A percentile compares a stretch with the other conserved stretches of the same genome.
phyloP scores from a whole-genome alignment of 23 red algal species.

The Cyanidiococcus yangmingshanensis region DNA sequence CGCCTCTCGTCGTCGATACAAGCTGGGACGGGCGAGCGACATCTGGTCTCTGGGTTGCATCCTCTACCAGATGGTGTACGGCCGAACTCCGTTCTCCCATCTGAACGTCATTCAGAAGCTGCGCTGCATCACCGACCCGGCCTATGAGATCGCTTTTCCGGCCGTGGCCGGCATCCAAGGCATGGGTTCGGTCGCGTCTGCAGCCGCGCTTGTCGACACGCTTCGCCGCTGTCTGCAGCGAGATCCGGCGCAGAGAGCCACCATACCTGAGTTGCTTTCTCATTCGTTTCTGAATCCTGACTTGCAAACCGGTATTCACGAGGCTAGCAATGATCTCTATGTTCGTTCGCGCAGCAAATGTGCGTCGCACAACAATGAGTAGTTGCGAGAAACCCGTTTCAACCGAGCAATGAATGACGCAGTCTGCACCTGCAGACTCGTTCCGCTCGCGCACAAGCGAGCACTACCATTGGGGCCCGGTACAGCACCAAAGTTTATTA shows the following conservation, averaged over 20 bases:
- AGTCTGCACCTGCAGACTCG: no score
- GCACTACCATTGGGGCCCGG: no score
- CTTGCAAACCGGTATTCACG: no score
- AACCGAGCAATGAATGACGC: no score
- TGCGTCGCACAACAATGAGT: no score
- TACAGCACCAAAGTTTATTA: neutral
- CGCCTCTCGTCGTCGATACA: conserved; percentile 24
- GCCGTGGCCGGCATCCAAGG: conserved; percentile 15
- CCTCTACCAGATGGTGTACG: conserved; percentile 90
- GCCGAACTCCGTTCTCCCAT: conserved; percentile 81
- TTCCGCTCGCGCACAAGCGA: no score
- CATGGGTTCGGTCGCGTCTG: neutral
- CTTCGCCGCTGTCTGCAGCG: conserved; percentile 54
- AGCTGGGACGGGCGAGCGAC: conserved; percentile 73
- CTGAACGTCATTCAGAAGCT: conserved; percentile 77
- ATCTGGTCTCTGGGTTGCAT: conserved; percentile 96
- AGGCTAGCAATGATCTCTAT: no score
- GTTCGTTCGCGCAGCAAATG: no score
- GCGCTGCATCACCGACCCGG: conserved; percentile 64
- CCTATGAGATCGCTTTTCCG: conserved; percentile 44
- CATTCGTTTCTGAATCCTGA: conserved; percentile 27
- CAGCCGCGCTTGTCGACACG: conserved; percentile 31
- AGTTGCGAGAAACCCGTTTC: no score
- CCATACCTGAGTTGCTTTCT: conserved; percentile 40
- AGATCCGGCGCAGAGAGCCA: conserved; percentile 49